These are phyloP conservation scores for Linderniella brevidens DNA, from an alignment of 257 asterid species.

Conservation along the genomic window DNA sequence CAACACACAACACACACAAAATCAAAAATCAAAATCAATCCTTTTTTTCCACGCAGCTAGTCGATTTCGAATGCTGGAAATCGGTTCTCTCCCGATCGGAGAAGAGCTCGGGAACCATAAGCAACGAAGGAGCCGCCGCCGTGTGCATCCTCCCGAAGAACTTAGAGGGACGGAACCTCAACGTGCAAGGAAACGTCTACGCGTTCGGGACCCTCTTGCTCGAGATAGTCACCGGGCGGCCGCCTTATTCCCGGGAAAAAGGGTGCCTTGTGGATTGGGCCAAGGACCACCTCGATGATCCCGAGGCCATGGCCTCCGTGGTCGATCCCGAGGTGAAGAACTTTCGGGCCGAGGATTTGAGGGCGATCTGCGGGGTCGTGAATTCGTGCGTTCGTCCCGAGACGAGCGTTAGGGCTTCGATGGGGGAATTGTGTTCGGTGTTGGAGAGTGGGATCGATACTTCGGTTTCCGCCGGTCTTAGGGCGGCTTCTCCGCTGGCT, in stretches of 20 bases:
- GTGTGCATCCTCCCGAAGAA: conserved; percentile 22
- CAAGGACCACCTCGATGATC: conserved; percentile 50
- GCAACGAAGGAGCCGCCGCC: conserved; percentile 28
- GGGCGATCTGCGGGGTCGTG: conserved; percentile 61
- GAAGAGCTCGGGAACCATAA: conserved; percentile 28
- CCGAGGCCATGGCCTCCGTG: conserved; percentile 49
- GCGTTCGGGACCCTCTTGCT: conserved; percentile 60
- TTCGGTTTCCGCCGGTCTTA: conserved; percentile 47
- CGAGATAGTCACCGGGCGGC: conserved; percentile 71
- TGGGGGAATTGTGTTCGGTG: conserved; percentile 48
- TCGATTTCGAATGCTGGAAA: conserved; percentile 52
- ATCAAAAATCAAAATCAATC: too few species aligned
- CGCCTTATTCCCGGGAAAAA: conserved; percentile 40
- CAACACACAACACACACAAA: too few species aligned
- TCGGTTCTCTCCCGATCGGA: conserved; percentile 27
- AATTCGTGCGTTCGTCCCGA: conserved; percentile 37
- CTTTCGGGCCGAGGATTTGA: conserved; percentile 58
- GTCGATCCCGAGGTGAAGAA: conserved; percentile 79
- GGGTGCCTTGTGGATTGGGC: conserved; percentile 87
- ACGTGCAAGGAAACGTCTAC: conserved; percentile 41
- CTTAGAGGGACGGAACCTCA: conserved; percentile 28
- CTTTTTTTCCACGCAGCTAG: conserved; percentile 21
- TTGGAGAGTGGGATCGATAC: conserved; percentile 60
- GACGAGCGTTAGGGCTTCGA: conserved; percentile 27
- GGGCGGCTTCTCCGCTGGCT: conserved; percentile 63